These are phyloP conservation scores for Lactifluus pinguis DNA, from an alignment of 768 basidiomycete genomes.

Conservation along the genomic window DNA sequence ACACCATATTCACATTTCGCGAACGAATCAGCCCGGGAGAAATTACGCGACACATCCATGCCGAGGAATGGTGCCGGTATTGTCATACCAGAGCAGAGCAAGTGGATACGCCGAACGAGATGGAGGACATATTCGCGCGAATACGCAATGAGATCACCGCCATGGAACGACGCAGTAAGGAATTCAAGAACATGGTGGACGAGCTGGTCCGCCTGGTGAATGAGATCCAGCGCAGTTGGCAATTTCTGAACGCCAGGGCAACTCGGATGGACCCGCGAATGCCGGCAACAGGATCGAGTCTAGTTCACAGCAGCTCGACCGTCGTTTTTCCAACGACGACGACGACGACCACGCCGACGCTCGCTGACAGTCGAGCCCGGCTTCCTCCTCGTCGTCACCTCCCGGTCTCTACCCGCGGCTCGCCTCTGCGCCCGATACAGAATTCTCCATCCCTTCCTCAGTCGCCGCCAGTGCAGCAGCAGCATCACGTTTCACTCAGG, in stretches of 20 bases:
- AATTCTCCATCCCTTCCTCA: neutral
- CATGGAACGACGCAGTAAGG: slow-evolving; percentile 12
- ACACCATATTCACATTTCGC: slow-evolving; percentile 11
- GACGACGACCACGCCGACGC: neutral
- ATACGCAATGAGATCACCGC: slow-evolving; percentile 10
- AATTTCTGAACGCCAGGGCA: too few species aligned
- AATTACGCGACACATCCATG: slow-evolving; percentile 13
- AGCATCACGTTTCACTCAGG: neutral
- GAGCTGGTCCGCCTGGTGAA: slow-evolving; percentile 10
- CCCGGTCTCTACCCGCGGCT: neutral
- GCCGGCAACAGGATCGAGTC: too few species aligned
- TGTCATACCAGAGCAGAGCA: neutral
- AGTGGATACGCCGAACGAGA: neutral
- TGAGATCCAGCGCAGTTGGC: neutral
- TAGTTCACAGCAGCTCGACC: neutral
- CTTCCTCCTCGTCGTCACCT: neutral
- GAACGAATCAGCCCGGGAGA: slow-evolving; percentile 17
- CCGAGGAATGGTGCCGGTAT: slow-evolving; percentile 14
- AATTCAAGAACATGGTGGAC: slow-evolving; percentile 11
- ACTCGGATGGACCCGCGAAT: too few species aligned
- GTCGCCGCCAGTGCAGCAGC: neutral
- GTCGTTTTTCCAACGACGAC: neutral
- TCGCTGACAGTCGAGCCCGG: slow-evolving; percentile 5
- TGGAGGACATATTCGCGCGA: slow-evolving; percentile 15
- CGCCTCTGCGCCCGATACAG: neutral